Conservation (phyloP, 2,329 filamentous ascomycete genomes). For the Gyromitra esculenta region DNA sequence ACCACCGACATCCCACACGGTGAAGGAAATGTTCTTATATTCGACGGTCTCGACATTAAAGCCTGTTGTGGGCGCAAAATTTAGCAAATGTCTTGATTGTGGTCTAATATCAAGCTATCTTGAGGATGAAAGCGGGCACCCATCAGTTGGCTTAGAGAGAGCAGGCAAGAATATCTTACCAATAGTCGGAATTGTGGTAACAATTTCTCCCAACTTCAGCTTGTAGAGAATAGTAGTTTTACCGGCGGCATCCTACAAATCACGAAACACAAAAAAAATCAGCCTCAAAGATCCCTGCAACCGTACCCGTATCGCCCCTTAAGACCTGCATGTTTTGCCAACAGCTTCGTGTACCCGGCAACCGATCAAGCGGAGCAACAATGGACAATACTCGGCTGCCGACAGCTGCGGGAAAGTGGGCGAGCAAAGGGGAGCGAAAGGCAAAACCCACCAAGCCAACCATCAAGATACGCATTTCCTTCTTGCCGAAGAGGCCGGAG, state of each 20-base stretch:
- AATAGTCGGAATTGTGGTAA: conserved; percentile 98
- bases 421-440: not conserved
- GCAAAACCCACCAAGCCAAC: conserved; percentile 74
- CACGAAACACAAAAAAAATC: conserved; percentile 36
- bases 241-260: conserved; percentile 81
- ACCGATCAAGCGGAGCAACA: conserved; percentile 24
- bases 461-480: conserved; percentile 99
- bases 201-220: conserved; percentile 98
- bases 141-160: conserved; percentile 6
- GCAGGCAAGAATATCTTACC: conserved; percentile 68
- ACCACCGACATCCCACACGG: conserved; percentile 99
- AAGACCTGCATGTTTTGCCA: conserved; percentile 42
- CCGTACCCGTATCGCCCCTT: conserved; percentile 28
- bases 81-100: conserved; percentile 29
- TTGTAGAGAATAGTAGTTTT: conserved; percentile 99
- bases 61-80: conserved; percentile 65
- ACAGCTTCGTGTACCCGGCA: conserved; percentile 27
- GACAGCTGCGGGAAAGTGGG: conserved; percentile 21
- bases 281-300: conserved; percentile 44
- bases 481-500: conserved; percentile 97
- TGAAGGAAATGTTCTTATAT: conserved; percentile 99
- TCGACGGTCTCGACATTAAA: conserved; percentile 99
- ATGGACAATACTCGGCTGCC: conserved; percentile 16
- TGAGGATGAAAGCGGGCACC: conserved; percentile 6
- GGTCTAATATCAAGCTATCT: conserved; percentile 21